Evolutionary conservation across 805 yeast genomes (phyloP).

Genomic region (Huiozyma sinensis): DNA sequence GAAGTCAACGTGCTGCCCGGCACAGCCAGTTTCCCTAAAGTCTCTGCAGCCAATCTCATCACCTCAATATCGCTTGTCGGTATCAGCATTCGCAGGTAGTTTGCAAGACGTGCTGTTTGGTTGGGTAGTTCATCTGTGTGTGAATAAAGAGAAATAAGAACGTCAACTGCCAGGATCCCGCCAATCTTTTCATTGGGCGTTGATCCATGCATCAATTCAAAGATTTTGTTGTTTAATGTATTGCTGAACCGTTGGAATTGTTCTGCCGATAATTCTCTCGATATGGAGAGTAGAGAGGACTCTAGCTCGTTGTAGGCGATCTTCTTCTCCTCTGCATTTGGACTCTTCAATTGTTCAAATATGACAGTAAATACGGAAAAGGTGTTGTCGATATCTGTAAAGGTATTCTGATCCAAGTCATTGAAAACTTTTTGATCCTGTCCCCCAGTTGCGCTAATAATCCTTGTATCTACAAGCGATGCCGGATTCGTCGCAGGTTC

Average conservation of each 20-base stretch:
- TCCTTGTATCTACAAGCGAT: conserved; percentile 9
- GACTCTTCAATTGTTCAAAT: conserved; percentile 30
- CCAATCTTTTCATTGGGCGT: conserved; percentile 70
- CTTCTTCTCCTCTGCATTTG: conserved; percentile 26
- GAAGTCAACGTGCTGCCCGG: conserved; percentile 87
- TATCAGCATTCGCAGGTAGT: conserved; percentile 68
- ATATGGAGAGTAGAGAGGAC: conserved; percentile 56
- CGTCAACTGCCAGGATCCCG: conserved; percentile 83
- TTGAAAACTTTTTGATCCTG: conserved; percentile 13
- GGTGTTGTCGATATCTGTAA: conserved; percentile 19
- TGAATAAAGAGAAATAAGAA: conserved; percentile 74
- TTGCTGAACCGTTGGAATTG: conserved; percentile 73
- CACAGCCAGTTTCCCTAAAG: conserved; percentile 78
- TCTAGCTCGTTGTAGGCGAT: conserved; percentile 62
- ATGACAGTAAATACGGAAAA: conserved; percentile 28
- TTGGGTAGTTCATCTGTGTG: conserved; percentile 78
- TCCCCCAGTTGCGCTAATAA: conserved; percentile 7
- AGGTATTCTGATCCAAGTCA: conserved; percentile 12
- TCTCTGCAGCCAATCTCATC: conserved; percentile 76
- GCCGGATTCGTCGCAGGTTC: conserved; percentile 9
- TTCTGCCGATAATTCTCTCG: conserved; percentile 74
- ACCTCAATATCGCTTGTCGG: conserved; percentile 76
- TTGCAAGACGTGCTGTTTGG: conserved; percentile 84
- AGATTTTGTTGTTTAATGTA: conserved; percentile 77
- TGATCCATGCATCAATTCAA: conserved; percentile 69